Percentiles rank a stretch among this genome's conserved stretches.
phyloP scores from a whole-genome alignment of 1,284 basidiomycete genomes.

The Tilletia caries region DNA sequence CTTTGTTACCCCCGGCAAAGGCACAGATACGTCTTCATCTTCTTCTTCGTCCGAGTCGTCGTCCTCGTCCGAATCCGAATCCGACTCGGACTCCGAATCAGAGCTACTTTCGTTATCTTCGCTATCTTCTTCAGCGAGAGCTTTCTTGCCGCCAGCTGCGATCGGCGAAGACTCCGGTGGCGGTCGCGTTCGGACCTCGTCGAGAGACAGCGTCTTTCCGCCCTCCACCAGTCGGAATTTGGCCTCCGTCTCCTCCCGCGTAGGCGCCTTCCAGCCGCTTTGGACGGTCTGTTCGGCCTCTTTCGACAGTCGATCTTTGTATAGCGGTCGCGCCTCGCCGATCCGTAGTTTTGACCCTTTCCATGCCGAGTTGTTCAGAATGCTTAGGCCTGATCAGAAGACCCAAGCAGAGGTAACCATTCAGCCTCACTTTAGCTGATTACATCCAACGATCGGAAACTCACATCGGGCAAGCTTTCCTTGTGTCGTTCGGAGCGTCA shows the following conservation, averaged over 20 bases:
- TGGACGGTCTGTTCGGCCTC: neutral
- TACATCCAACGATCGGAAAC: neutral
- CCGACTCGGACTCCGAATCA: neutral
- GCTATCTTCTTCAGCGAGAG: neutral
- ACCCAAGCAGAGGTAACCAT: neutral
- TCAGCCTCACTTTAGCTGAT: neutral
- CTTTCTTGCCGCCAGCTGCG: neutral
- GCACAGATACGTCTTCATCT: neutral
- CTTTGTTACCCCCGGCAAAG: too few species aligned
- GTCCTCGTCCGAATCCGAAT: neutral
- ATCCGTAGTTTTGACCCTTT: slow-evolving; percentile 45
- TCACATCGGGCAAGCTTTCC: slow-evolving; percentile 30
- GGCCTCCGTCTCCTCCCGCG: neutral
- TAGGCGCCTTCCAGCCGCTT: neutral
- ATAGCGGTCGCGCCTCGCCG: slow-evolving; percentile 41
- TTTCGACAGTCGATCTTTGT: slow-evolving; percentile 18
- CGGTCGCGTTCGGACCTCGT: neutral
- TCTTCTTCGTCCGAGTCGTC: neutral
- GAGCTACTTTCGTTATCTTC: neutral
- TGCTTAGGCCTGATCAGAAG: slow-evolving; percentile 24
- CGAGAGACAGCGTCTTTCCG: neutral
- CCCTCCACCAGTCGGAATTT: neutral
- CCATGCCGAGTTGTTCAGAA: slow-evolving; percentile 45
- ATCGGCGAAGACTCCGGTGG: neutral
- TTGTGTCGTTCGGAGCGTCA: slow-evolving; percentile 33